These are phyloP conservation scores for Penstemon newberryi DNA, from an alignment of 257 asterid species.

Conservation along the genomic window DNA sequence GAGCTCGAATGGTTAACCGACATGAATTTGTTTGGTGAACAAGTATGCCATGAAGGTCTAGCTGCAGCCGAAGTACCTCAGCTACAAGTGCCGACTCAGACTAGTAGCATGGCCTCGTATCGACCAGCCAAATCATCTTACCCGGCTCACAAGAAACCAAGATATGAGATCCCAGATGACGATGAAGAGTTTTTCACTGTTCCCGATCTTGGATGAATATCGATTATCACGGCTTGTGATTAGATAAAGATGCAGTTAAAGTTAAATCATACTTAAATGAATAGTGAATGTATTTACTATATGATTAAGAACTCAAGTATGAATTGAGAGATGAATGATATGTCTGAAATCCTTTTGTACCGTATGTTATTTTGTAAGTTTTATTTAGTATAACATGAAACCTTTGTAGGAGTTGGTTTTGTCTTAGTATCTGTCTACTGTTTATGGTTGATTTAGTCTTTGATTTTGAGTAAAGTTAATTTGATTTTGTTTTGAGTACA, in stretches of 20 bases:
- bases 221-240: neutral
- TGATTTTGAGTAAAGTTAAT: neutral
- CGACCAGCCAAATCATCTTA: conserved; percentile 37
- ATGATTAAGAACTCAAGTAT: conserved; percentile 20
- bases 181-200: conserved; percentile 79
- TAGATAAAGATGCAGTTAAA: neutral
- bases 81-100: conserved; percentile 50
- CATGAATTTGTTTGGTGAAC: conserved; percentile 64
- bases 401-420: conserved; percentile 12
- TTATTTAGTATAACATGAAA: neutral
- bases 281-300: conserved; percentile 22
- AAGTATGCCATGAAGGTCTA: conserved; percentile 39
- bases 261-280: conserved; percentile 4
- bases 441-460: neutral
- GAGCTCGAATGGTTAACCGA: conserved; percentile 82
- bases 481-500: too few species aligned
- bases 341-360: neutral
- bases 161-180: conserved; percentile 60
- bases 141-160: conserved; percentile 68
- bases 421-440: neutral
- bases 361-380: neutral
- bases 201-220: conserved; percentile 86
- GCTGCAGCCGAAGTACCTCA: conserved; percentile 92
- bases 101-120: conserved; percentile 36
- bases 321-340: conserved; percentile 7